Conservation (phyloP, 352 stramenopile genomes). For the Pythium vanterpoolii region DNA sequence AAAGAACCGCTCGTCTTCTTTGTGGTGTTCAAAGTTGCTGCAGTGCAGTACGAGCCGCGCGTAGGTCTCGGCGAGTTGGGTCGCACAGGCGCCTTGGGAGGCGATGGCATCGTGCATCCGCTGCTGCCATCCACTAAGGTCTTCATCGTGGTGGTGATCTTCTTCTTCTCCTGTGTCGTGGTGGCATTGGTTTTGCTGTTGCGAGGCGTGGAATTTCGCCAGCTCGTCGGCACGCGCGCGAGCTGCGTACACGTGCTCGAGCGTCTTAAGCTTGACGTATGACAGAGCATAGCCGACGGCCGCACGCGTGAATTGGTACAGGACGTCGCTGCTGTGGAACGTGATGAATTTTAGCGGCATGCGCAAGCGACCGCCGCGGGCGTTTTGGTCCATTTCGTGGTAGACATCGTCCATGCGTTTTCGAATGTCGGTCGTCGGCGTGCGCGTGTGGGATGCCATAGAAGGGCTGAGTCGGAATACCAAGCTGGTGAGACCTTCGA, state of each 20-base stretch:
- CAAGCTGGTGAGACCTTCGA: background rate
- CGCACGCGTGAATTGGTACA: conserved; percentile 68
- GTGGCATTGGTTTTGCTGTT: conserved; percentile 17
- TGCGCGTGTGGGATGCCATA: conserved; percentile 8
- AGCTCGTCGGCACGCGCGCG: conserved; percentile 15
- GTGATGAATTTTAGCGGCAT: conserved; percentile 66
- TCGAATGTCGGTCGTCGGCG: conserved; percentile 23
- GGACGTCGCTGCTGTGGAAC: conserved; percentile 68
- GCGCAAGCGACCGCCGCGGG: conserved; percentile 40
- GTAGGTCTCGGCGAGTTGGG: conserved; percentile 48
- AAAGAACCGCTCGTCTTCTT: conserved; percentile 80
- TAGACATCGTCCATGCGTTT: conserved; percentile 62
- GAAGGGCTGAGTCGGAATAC: background rate
- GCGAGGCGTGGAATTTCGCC: conserved; percentile 22
- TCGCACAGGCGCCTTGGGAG: conserved; percentile 21
- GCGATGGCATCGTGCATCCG: conserved; percentile 12
- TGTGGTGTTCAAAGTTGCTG: conserved; percentile 83
- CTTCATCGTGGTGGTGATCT: conserved; percentile 2
- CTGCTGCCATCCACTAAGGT: conserved; percentile 9
- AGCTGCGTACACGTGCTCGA: conserved; percentile 39
- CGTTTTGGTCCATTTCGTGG: conserved; percentile 55
- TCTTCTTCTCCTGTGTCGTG: background rate
- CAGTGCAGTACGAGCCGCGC: conserved; percentile 72
- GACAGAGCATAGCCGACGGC: conserved; percentile 62
- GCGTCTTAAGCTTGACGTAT: conserved; percentile 50